phyloP scores from a whole-genome alignment of 2,329 filamentous ascomycete species.

The Ophiostoma sp. region DNA sequence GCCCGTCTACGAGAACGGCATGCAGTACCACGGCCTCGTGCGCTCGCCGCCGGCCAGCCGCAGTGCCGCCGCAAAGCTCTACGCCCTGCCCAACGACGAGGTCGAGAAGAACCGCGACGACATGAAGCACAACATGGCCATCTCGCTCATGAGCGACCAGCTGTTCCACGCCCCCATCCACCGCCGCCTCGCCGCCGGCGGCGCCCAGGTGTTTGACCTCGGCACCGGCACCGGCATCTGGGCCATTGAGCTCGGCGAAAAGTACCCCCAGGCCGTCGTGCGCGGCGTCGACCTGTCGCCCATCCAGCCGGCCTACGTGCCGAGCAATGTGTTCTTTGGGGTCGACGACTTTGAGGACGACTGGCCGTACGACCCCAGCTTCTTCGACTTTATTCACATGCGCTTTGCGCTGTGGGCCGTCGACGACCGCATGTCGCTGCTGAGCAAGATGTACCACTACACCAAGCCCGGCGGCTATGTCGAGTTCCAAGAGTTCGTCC shows the following conservation, averaged over 20 bases:
- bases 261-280: constrained; percentile 41
- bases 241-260: constrained; percentile 49
- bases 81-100: constrained; percentile 39
- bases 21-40: constrained; percentile 37
- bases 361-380: constrained; percentile 42
- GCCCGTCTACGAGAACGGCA: constrained; percentile 34
- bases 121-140: constrained; percentile 38
- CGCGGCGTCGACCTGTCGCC: constrained; percentile 49
- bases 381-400: constrained; percentile 48
- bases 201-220: constrained; percentile 43
- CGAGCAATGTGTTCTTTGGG: constrained; percentile 47
- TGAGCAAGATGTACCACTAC: constrained; percentile 43
- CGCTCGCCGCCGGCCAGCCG: constrained; percentile 15
- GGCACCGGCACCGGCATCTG: constrained; percentile 50
- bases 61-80: constrained; percentile 28
- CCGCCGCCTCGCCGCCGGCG: constrained; percentile 33
- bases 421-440: constrained; percentile 38
- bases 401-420: constrained; percentile 45
- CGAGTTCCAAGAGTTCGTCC: constrained; percentile 46
- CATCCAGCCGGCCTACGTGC: constrained; percentile 49
- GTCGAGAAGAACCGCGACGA: constrained; percentile 40
- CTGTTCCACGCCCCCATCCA: constrained; percentile 44
- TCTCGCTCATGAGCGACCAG: constrained; percentile 36
- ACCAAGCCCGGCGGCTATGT: constrained; percentile 49
- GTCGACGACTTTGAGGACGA: constrained; percentile 51